These are phyloP conservation scores for Stagonosporopsis chrysanthemi DNA, from an alignment of 2,329 filamentous ascomycete genomes.

Conservation along the genomic window DNA sequence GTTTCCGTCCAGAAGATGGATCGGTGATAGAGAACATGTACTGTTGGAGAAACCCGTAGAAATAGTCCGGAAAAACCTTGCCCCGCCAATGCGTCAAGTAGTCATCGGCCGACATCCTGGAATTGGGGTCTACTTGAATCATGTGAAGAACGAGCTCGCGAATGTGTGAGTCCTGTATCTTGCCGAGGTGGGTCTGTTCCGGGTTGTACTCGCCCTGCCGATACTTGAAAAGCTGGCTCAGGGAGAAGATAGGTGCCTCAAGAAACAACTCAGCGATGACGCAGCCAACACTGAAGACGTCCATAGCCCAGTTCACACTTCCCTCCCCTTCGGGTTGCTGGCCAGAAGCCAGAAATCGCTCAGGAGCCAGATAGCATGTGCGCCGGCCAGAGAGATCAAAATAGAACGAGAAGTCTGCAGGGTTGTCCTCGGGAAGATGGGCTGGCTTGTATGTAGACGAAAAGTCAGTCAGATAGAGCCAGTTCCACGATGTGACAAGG, in stretches of 20 bases:
- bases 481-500: constrained; percentile 98
- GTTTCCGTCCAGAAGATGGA: constrained; percentile 78
- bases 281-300: constrained; percentile 95
- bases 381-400: constrained; percentile 92
- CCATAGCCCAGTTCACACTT: constrained; percentile 90
- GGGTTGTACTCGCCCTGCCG: constrained; percentile 92
- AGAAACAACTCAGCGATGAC: constrained; percentile 96
- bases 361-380: constrained; percentile 94
- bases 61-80: constrained; percentile 94
- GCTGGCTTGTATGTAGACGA: constrained; percentile 95
- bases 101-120: constrained; percentile 90
- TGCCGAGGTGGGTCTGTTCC: constrained; percentile 77
- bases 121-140: constrained; percentile 93
- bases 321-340: constrained; percentile 69
- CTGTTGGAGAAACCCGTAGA: constrained; percentile 96
- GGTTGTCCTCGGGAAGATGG: constrained; percentile 93
- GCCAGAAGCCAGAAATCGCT: constrained; percentile 80
- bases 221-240: constrained; percentile 95
- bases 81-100: constrained; percentile 91
- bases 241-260: constrained; percentile 94
- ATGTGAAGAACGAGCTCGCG: constrained; percentile 92
- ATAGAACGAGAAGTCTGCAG: constrained; percentile 96
- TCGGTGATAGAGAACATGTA: constrained; percentile 98
- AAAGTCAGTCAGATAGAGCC: constrained; percentile 98
- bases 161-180: constrained; percentile 87